Evolutionary conservation across 2,329 filamentous ascomycete species (phyloP), one percentile per base, ranked within the genome.

Genomic region (Dothistroma septosporum): DNA sequence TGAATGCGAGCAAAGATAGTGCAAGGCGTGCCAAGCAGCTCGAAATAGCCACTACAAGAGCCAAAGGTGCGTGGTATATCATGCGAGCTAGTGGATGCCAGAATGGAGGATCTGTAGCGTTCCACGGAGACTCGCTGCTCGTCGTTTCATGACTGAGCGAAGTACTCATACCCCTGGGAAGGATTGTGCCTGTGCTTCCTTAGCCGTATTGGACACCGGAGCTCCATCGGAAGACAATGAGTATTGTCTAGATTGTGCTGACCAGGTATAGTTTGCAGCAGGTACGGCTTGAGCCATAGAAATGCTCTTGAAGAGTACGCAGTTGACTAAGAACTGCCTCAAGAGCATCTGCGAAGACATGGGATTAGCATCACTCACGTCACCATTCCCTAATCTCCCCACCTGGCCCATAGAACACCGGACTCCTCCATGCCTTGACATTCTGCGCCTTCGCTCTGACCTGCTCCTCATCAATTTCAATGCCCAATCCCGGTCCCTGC

Each of bases 391-490:
- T 50, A 5, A 50, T 6, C 47, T 50, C 47, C 28, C 47, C 47
- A 50, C 47, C 47, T 7, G 47, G 47, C 9, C 47, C 47, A 50
- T 50, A 50, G 10, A 50, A 50, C 47, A 24, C 47, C 21, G 47
- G 47, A 50, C 47, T 50, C 10, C 47, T 19, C 47, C 47, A 50
- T 3, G 47, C 47, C 21, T 50, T 50, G 22, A 32, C 47, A 24
- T 50, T 31, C 28, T 50, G 28, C 47, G 47, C 47, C 21, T 19
- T 21, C 22, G 47, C 47, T 50, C 47, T 24, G 21, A 50, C 47
- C 47, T 50, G 47, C 21, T 50, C 28, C 28, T 50, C 47, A 66
- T 92, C 85, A 37, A 73, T 68, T 49, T 73, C 69, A 41, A 73
- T 72, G 2, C 71, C 70, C 41, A 73, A 47, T 10, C 71, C 71